These are phyloP conservation scores for Casuarina equisetifolia DNA, from an alignment of 306 rosid genomes.

Conservation along the genomic window DNA sequence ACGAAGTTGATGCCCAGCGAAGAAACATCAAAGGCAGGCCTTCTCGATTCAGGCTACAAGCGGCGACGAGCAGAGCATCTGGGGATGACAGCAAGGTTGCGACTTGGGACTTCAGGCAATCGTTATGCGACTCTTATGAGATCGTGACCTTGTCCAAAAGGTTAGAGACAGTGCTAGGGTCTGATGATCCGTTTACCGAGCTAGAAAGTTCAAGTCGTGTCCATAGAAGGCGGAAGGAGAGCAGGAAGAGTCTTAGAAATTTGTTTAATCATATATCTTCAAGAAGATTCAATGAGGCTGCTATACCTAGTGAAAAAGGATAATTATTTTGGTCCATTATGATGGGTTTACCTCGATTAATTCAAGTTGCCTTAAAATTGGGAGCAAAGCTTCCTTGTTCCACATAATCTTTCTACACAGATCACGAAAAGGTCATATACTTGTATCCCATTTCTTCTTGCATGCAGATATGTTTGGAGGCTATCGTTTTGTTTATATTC, in stretches of 20 bases:
- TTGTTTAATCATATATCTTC: conserved; percentile 62
- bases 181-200: conserved; percentile 44
- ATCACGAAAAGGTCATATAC: not conserved
- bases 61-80: conserved; percentile 24
- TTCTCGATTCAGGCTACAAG: conserved; percentile 68
- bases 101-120: conserved; percentile 71
- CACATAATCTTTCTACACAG: too few species aligned
- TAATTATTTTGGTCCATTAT: conserved; percentile 14
- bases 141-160: conserved; percentile 71
- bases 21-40: conserved; percentile 53
- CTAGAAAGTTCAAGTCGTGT: conserved; percentile 10
- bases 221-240: conserved; percentile 46
- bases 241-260: conserved; percentile 72
- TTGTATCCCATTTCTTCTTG: conserved; percentile 1
- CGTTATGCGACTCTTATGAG: conserved; percentile 93
- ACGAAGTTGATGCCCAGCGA: conserved; percentile 56
- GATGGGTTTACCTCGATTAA: not conserved
- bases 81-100: not conserved
- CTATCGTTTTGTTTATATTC: too few species aligned
- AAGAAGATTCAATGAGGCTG: conserved; percentile 43
- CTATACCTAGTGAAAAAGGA: conserved; percentile 19
- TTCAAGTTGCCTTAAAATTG: not conserved
- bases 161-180: conserved; percentile 56
- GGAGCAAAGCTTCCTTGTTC: too few species aligned
- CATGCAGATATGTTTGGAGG: not conserved